Evolutionary conservation across 2,329 filamentous ascomycete genomes (phyloP), one percentile per base, ranked within the genome.

Genomic region (Cladosporium phlei): DNA sequence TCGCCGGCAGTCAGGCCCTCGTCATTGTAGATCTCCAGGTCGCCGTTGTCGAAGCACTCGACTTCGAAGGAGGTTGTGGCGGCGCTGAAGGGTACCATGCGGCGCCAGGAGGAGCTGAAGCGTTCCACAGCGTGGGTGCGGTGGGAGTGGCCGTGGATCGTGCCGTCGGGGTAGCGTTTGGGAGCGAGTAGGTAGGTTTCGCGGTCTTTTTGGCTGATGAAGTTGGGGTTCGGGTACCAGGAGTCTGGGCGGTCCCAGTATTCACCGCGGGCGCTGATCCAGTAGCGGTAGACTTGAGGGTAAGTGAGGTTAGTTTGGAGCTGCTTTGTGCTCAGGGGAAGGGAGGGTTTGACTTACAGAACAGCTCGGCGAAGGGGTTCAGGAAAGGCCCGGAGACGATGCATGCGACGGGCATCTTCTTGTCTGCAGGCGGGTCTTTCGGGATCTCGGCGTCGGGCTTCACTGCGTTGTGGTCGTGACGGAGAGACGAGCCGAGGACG

Each of bases 31-130:
- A 38, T 10, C 14, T 38, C 22, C 19, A 38, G 2, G 3, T 3
- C 8, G n/a, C 35, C 35, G 35, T 16, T 27, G 35, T 27, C 22
- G 25, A 39, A 39, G 37, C 37, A 39, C 25, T 39, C 37, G 37
- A 39, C 10, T 12, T n/a, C 8, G 24, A 39, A 5, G 25, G 37
- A 29, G 11, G 37, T 17, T 6, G 37, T 39, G 10, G 12, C 17
- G 16, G 37, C 37, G 25, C 37, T 39, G 37, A 39, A 29, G 5
- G 37, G 37, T 14, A 14, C 24, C 37, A 39, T 39, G n/a, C 20
- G n/a, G 37, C 37, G 37, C 37, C 37, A 39, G 16, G 37, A 39
- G 14, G 37, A 21, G 11, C 9, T 11, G 37, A 28, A 39, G 37
- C 25, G 24, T 17, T 28, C 10, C 16, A 39, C 25, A 17, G 37